A percentile compares a stretch with the other conserved stretches of the same genome.
phyloP scores from a whole-genome alignment of 768 basidiomycete genomes.

The Coprinellus aureogranulatus region DNA sequence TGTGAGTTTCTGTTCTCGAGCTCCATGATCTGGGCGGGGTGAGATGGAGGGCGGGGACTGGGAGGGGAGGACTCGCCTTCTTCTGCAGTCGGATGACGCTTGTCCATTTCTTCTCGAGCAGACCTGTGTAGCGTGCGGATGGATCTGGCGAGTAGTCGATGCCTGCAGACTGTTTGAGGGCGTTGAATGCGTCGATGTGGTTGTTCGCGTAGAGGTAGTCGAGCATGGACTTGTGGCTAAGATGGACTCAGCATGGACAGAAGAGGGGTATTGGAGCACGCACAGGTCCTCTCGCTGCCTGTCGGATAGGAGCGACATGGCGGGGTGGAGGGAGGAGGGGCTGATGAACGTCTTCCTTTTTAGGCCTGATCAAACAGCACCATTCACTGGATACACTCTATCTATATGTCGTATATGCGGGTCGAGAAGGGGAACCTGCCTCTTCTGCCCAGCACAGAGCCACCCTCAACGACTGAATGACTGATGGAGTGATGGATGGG shows the following conservation, averaged over 20 bases:
- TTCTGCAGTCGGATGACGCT: conserved; percentile 93
- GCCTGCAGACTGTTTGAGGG: conserved; percentile 52
- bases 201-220: conserved; percentile 71
- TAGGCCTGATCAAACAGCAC: too few relatives aligned
- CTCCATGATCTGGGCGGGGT: conserved; percentile 77
- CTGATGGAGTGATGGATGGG: too few relatives aligned
- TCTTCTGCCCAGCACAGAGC: too few relatives aligned
- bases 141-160: conserved; percentile 77
- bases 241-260: conserved; percentile 12
- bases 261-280: conserved; percentile 2
- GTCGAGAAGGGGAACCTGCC: too few relatives aligned
- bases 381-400: too few relatives aligned
- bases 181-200: conserved; percentile 60
- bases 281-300: conserved; percentile 27
- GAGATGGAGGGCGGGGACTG: not conserved
- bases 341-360: conserved; percentile 12
- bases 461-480: too few relatives aligned
- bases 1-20: conserved; percentile 82
- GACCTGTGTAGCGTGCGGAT: conserved; percentile 79
- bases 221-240: conserved; percentile 76
- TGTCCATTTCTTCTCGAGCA: conserved; percentile 98
- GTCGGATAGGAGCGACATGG: conserved; percentile 24
- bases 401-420: too few relatives aligned
- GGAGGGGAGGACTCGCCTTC: conserved; percentile 55
- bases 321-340: conserved; percentile 1